Conservation (phyloP, 2,329 filamentous ascomycete genomes). For the Colletotrichum chlorophyti region DNA sequence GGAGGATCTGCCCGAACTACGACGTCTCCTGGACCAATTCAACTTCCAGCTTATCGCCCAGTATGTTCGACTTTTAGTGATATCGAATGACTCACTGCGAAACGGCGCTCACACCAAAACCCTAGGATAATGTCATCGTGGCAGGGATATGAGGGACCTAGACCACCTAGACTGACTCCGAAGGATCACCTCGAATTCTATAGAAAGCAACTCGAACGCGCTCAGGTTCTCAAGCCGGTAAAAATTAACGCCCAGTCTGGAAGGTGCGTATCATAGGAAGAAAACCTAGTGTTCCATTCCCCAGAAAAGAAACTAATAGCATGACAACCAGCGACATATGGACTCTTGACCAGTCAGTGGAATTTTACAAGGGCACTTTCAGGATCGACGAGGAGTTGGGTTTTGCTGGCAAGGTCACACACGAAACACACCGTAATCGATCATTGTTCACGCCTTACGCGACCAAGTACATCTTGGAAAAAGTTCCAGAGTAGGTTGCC, state of each 20-base stretch:
- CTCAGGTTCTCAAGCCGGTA: constrained; percentile 12
- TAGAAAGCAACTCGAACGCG: constrained; percentile 21
- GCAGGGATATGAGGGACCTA: constrained; percentile 16
- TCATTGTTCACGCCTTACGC: constrained; percentile 40
- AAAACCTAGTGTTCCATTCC: neutral
- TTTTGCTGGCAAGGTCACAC: constrained; percentile 36
- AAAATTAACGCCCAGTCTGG: constrained; percentile 30
- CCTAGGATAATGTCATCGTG: constrained; percentile 23
- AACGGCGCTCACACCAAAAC: neutral
- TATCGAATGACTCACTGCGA: neutral
- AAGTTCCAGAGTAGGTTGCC: constrained; percentile 37
- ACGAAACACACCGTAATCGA: constrained; percentile 42
- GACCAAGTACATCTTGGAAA: constrained; percentile 35
- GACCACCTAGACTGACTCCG: constrained; percentile 4
- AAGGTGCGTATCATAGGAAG: constrained; percentile 6
- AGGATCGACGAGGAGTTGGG: constrained; percentile 39
- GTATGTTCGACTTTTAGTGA: neutral
- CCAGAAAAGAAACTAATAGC: neutral
- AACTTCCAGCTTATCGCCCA: constrained; percentile 7
- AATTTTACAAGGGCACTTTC: constrained; percentile 40
- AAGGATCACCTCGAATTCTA: constrained; percentile 24
- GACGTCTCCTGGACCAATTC: neutral
- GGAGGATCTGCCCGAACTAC: neutral
- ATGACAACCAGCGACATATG: constrained; percentile 36
- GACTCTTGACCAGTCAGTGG: constrained; percentile 39